Conservation (phyloP, 495 filamentous ascomycete genomes). For the Podospora appendiculata region DNA sequence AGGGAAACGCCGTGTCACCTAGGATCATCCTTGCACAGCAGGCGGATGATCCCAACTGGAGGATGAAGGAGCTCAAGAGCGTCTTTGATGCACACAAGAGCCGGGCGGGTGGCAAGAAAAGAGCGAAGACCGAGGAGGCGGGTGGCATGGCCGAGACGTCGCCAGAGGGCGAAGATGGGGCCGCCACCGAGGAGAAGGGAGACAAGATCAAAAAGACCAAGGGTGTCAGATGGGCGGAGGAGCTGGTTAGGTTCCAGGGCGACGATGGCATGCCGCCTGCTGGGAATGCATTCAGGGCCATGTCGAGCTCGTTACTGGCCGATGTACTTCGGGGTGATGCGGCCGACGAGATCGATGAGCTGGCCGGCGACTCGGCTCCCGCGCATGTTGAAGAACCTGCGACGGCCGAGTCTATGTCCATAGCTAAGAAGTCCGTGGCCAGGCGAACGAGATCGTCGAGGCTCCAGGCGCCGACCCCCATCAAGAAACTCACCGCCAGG, state of each 20-base stretch:
- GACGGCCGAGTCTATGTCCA: background rate
- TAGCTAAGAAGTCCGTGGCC: background rate
- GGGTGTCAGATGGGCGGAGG: constrained; percentile 22
- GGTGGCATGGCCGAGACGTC: background rate
- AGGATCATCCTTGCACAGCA: constrained; percentile 19
- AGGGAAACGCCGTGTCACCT: constrained; percentile 30
- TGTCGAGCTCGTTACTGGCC: constrained; percentile 11
- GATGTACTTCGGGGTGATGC: constrained; percentile 8
- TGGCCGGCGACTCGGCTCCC: background rate
- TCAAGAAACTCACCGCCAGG: constrained; percentile 8
- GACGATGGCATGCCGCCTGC: background rate
- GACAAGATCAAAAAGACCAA: constrained; percentile 12
- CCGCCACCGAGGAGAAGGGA: background rate
- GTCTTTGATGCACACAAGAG: constrained; percentile 19
- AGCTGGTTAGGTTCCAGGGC: constrained; percentile 19
- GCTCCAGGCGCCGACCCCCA: constrained; percentile 13
- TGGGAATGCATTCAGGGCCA: constrained; percentile 2
- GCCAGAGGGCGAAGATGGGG: background rate
- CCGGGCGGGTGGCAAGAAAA: background rate
- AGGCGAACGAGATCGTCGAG: constrained; percentile 15
- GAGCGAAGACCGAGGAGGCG: too few relatives aligned
- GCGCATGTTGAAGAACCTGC: background rate
- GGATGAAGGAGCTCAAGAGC: constrained; percentile 23
- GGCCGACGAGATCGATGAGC: constrained; percentile 7
- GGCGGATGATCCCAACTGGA: constrained; percentile 16